Percentiles rank a stretch among this genome's conserved stretches.
Conservation (phyloP, 108 stramenopile species). For the Cyclotella choctawhatcheeana region DNA sequence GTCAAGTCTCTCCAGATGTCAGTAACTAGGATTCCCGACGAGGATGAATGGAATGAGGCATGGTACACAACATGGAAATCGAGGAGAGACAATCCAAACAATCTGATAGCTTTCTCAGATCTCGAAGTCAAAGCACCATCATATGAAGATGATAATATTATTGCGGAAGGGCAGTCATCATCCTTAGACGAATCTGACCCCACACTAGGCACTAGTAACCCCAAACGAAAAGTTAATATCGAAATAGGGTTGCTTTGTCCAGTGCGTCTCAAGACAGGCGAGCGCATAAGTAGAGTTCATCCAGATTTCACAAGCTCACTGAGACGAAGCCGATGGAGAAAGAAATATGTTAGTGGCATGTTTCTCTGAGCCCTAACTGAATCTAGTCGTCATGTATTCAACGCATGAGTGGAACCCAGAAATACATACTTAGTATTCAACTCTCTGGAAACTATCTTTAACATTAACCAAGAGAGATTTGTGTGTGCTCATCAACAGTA, state of each 20-base stretch:
- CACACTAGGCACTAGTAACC: not conserved
- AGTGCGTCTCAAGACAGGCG: constrained; percentile 69
- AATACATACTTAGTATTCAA: no score
- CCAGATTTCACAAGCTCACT: constrained; percentile 73
- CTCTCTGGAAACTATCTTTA: no score
- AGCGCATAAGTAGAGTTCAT: constrained; percentile 72
- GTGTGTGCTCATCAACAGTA: not conserved
- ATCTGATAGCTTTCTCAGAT: constrained; percentile 32
- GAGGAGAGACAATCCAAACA: constrained; percentile 52
- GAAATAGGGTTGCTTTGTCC: constrained; percentile 73
- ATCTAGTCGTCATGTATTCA: no score
- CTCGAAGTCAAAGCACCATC: constrained; percentile 7
- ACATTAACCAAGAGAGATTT: not conserved
- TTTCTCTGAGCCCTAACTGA: no score
- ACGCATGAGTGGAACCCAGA: no score
- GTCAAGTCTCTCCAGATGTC: constrained; percentile 79
- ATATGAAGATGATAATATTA: not conserved
- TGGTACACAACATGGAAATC: constrained; percentile 78
- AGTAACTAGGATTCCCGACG: constrained; percentile 62
- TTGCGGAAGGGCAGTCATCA: not conserved
- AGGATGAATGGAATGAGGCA: constrained; percentile 78
- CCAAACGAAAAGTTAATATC: constrained; percentile 46
- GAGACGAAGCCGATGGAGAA: constrained; percentile 79
- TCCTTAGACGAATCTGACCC: constrained; percentile 4
- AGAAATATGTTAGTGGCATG: constrained; percentile 68